phyloP scores from a whole-genome alignment of 2,329 filamentous ascomycete genomes.

The Emergomyces orientalis region DNA sequence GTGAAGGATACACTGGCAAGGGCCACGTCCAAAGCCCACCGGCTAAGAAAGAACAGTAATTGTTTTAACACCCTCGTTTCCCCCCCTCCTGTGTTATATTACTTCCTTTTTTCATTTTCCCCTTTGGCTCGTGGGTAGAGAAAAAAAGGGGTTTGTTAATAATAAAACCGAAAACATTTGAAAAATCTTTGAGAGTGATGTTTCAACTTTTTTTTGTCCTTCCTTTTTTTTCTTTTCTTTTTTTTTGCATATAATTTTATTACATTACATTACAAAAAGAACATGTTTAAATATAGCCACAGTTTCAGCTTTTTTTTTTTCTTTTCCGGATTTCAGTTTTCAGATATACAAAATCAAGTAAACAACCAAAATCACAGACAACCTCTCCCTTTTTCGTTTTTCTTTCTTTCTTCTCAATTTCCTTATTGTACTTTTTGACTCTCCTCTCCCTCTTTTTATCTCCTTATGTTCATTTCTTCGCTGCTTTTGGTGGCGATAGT shows the following conservation, averaged over 20 bases:
- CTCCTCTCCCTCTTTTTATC: too few relatives aligned
- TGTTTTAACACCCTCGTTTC: neutral
- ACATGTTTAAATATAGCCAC: neutral
- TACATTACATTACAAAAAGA: neutral
- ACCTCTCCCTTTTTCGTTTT: too few relatives aligned
- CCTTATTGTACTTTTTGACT: too few relatives aligned
- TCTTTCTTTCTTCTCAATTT: too few relatives aligned
- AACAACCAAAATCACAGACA: too few relatives aligned
- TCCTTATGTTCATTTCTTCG: too few relatives aligned
- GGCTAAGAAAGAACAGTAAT: slow-evolving; percentile 25
- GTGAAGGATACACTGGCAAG: slow-evolving; percentile 66
- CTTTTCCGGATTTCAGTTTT: neutral
- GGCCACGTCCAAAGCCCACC: slow-evolving; percentile 62
- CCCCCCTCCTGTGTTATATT: neutral
- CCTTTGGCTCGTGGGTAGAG: neutral
- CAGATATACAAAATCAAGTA: too few relatives aligned
- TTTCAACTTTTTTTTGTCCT: neutral
- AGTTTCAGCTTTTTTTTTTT: neutral
- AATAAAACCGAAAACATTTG: neutral
- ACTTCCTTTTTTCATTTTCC: neutral
- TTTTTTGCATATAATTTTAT: neutral
- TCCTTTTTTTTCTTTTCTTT: neutral
- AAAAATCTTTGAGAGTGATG: neutral
- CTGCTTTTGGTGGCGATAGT: too few relatives aligned
- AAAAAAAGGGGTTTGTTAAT: neutral